Conservation (phyloP, 495 filamentous ascomycete genomes). For the Neurospora terricola region DNA sequence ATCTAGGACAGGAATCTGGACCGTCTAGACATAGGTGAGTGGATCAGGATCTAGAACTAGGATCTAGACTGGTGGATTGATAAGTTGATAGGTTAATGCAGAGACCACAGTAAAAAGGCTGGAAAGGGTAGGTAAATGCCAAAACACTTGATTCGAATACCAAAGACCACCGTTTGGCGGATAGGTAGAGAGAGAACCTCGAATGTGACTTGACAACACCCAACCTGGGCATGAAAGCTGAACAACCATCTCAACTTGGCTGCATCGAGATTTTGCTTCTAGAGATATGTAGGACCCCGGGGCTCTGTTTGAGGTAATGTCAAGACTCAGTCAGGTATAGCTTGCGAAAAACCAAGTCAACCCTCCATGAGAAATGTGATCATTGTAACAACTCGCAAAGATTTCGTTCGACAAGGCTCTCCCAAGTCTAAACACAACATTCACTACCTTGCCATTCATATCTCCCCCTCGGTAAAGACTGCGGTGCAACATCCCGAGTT, state of each 20-base stretch:
- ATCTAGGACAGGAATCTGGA: neutral
- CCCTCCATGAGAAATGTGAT: too few relatives aligned
- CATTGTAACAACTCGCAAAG: too few relatives aligned
- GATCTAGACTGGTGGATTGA: accelerated
- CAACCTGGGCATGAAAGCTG: neutral
- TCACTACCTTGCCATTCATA: too few relatives aligned
- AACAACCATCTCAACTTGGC: neutral
- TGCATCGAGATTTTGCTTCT: neutral
- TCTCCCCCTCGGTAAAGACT: too few relatives aligned
- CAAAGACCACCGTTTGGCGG: neutral
- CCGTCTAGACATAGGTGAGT: too few relatives aligned
- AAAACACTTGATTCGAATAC: neutral
- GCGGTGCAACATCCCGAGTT: too few relatives aligned
- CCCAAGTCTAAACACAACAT: too few relatives aligned
- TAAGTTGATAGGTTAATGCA: neutral
- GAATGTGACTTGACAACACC: neutral
- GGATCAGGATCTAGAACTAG: too few relatives aligned
- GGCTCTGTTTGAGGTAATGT: neutral
- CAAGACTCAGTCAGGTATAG: neutral
- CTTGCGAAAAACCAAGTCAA: neutral
- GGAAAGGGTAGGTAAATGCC: neutral
- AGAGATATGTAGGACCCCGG: neutral
- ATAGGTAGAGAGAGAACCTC: neutral
- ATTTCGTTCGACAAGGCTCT: too few relatives aligned
- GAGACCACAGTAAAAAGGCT: neutral